Evolutionary conservation across 2,329 filamentous ascomycete genomes (phyloP).

Genomic region (Knoxdaviesia capensis): DNA sequence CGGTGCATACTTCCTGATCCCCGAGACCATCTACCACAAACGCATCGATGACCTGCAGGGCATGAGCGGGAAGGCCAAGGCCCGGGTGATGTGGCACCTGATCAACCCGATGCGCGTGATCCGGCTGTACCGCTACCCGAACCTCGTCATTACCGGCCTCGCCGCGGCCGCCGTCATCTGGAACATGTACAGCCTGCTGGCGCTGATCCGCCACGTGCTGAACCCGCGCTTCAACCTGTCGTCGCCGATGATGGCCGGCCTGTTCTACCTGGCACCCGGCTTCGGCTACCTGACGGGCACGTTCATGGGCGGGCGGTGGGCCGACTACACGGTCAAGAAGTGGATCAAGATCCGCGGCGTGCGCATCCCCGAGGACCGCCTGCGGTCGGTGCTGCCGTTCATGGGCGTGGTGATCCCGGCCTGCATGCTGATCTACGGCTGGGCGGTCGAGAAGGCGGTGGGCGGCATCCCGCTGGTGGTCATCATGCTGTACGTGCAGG

Average conservation of each 20-base stretch:
- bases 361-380: constrained; percentile 47
- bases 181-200: constrained; percentile 47
- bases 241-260: constrained; percentile 42
- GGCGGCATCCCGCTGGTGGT: constrained; percentile 42
- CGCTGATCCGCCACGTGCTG: constrained; percentile 50
- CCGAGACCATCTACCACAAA: constrained; percentile 51
- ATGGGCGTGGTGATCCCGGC: constrained; percentile 35
- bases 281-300: constrained; percentile 49
- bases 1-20: constrained; percentile 44
- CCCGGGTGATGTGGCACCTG: constrained; percentile 35
- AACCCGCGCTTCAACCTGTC: constrained; percentile 54
- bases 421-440: constrained; percentile 43
- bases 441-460: constrained; percentile 25
- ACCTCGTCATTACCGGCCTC: constrained; percentile 38
- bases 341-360: constrained; percentile 40
- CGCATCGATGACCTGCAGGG: constrained; percentile 40
- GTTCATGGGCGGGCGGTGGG: constrained; percentile 51
- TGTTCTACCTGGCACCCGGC: constrained; percentile 59
- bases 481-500: constrained; percentile 54
- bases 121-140: constrained; percentile 45
- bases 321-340: constrained; percentile 43
- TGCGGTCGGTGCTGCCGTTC: constrained; percentile 37
- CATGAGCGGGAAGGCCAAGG: constrained; percentile 26
- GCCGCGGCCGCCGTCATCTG: constrained; percentile 45
- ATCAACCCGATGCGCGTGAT: constrained; percentile 46